Evolutionary conservation across 257 asterid genomes (phyloP).

Genomic region (Gardenia jasminoides): DNA sequence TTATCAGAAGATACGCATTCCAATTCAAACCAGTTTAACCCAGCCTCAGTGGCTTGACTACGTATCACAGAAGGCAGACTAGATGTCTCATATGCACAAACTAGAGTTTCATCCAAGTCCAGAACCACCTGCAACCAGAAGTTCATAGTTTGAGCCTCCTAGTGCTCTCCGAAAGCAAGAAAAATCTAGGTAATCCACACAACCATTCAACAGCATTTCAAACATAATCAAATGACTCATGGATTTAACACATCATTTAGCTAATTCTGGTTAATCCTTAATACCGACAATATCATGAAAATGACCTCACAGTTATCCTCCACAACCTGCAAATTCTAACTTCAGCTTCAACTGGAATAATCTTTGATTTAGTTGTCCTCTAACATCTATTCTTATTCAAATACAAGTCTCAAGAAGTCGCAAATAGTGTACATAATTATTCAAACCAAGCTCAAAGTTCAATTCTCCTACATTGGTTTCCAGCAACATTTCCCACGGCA

Average conservation of each 20-base stretch:
- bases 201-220: neutral
- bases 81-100: conserved; percentile 85
- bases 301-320: conserved; percentile 1
- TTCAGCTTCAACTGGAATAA: neutral
- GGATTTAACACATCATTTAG: neutral
- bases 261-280: neutral
- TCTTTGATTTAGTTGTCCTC: neutral
- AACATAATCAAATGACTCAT: neutral
- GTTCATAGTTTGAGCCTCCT: conserved; percentile 8
- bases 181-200: neutral
- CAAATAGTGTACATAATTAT: neutral
- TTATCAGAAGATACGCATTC: conserved; percentile 62
- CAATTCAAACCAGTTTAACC: conserved; percentile 81
- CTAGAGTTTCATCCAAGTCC: conserved; percentile 90
- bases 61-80: conserved; percentile 66
- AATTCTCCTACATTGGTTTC: neutral
- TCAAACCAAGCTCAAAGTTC: neutral
- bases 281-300: neutral
- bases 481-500: neutral
- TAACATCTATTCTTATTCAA: neutral
- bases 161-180: neutral
- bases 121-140: conserved; percentile 72
- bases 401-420: too few relatives aligned
- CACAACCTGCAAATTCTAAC: neutral
- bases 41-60: conserved; percentile 85